These are phyloP conservation scores for Penicillium herquei DNA, from an alignment of 495 filamentous ascomycete genomes.

Conservation along the genomic window DNA sequence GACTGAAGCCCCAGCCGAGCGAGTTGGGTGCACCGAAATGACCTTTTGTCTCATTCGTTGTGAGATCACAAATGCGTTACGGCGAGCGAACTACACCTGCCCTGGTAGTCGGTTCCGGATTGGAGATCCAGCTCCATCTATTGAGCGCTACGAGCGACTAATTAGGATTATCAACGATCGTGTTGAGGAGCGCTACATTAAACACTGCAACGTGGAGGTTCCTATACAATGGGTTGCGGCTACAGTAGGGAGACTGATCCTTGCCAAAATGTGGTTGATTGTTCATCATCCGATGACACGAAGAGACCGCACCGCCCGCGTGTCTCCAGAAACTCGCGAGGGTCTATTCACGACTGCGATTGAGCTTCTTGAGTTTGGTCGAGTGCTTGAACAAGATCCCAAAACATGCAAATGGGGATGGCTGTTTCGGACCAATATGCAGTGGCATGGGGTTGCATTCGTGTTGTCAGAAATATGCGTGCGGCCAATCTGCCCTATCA, in stretches of 20 bases:
- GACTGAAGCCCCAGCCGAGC: conserved; percentile 56
- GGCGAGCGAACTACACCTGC: conserved; percentile 39
- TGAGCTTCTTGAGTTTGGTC: conserved; percentile 72
- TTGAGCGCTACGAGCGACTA: conserved; percentile 59
- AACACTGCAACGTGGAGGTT: conserved; percentile 47
- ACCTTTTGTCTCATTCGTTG: conserved; percentile 72
- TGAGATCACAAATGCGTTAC: conserved; percentile 52
- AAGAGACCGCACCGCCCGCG: conserved; percentile 30
- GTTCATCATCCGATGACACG: conserved; percentile 59
- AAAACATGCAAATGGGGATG: conserved; percentile 70
- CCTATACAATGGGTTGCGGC: conserved; percentile 70
- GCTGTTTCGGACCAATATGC: conserved; percentile 79
- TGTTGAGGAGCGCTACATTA: conserved; percentile 62
- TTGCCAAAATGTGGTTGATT: conserved; percentile 66
- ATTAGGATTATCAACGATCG: conserved; percentile 60
- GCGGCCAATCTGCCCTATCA: conserved; percentile 63
- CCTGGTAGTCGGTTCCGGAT: conserved; percentile 23
- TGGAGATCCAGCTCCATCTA: conserved; percentile 17
- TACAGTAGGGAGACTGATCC: conserved; percentile 64
- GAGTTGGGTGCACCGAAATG: conserved; percentile 70
- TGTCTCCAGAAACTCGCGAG: conserved; percentile 61
- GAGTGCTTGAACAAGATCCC: conserved; percentile 60
- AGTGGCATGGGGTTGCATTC: conserved; percentile 82
- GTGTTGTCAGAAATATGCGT: conserved; percentile 72
- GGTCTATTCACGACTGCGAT: conserved; percentile 73